These are phyloP conservation scores for Penicillium sp. DNA, from an alignment of 2,329 filamentous ascomycete species.

Conservation along the genomic window DNA sequence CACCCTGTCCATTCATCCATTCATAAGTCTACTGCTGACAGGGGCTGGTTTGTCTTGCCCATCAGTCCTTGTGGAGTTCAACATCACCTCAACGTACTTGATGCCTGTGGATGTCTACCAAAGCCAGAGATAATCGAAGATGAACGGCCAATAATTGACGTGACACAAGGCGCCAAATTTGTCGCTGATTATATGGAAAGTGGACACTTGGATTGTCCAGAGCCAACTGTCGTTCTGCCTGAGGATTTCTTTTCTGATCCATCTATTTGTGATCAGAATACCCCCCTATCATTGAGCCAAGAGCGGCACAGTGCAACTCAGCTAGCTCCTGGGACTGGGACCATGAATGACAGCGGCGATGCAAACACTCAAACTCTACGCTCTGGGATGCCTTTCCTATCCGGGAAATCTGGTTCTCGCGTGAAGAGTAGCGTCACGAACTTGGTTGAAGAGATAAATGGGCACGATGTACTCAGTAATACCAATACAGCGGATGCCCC, in stretches of 20 bases:
- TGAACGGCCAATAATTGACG: constrained; percentile 29
- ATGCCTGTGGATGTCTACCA: constrained; percentile 42
- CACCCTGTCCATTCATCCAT: constrained; percentile 29
- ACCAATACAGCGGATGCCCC: constrained; percentile 9
- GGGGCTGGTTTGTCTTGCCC: constrained; percentile 48
- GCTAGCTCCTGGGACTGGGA: background rate
- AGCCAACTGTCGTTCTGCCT: constrained; percentile 4
- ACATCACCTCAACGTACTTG: constrained; percentile 31
- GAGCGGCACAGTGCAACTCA: background rate
- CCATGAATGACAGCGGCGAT: background rate
- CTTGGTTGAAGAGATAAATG: constrained; percentile 19
- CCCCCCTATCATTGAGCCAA: background rate
- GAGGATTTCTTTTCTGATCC: constrained; percentile 30
- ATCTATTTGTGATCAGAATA: constrained; percentile 11
- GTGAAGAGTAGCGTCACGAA: constrained; percentile 3
- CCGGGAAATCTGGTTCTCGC: background rate
- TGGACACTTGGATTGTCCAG: background rate
- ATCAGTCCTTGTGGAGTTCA: constrained; percentile 46
- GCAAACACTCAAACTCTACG: too few species aligned
- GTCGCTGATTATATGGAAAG: too few species aligned
- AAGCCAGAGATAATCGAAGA: constrained; percentile 15
- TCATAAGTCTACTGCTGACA: constrained; percentile 15
- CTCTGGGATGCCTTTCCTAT: too few species aligned
- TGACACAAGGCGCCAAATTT: constrained; percentile 30
- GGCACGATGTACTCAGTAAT: constrained; percentile 5